Evolutionary conservation across 2,329 filamentous ascomycete genomes (phyloP).

Genomic region (Phialophora verrucosa): DNA sequence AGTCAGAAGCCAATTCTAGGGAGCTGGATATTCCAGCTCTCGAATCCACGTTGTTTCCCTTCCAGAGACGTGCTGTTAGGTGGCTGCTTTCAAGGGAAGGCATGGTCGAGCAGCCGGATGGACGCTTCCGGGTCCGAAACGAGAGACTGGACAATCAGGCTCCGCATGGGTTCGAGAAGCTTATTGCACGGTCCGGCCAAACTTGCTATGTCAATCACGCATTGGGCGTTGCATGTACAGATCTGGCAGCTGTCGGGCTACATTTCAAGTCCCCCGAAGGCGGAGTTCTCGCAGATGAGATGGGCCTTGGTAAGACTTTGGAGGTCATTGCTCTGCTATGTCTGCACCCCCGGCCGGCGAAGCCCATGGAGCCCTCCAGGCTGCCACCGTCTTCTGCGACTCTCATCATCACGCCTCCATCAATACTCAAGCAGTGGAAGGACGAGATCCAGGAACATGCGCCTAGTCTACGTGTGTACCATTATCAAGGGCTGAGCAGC

Average conservation of each 20-base stretch:
- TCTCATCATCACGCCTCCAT: constrained; percentile 66
- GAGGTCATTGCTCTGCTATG: constrained; percentile 56
- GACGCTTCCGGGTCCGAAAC: constrained; percentile 38
- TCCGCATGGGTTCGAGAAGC: constrained; percentile 48
- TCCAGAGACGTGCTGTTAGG: constrained; percentile 54
- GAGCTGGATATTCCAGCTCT: constrained; percentile 46
- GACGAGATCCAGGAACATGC: constrained; percentile 64
- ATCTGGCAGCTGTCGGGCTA: constrained; percentile 44
- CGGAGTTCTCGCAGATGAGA: constrained; percentile 58
- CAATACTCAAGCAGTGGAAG: constrained; percentile 68
- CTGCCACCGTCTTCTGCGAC: constrained; percentile 58
- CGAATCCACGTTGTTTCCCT: constrained; percentile 53
- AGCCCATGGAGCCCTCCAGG: constrained; percentile 33
- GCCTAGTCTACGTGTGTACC: constrained; percentile 60
- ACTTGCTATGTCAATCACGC: constrained; percentile 51
- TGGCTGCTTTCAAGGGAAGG: constrained; percentile 56
- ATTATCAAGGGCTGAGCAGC: constrained; percentile 61
- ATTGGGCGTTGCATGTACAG: constrained; percentile 48
- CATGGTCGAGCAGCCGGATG: constrained; percentile 44
- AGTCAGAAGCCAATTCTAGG: constrained; percentile 43
- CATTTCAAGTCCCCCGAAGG: constrained; percentile 46
- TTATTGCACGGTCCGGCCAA: constrained; percentile 47
- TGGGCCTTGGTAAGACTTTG: constrained; percentile 59
- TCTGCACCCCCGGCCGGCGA: constrained; percentile 44
- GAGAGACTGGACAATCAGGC: constrained; percentile 16